Evolutionary conservation across 2,329 filamentous ascomycete species (phyloP).

Genomic region (Paecilomyces dactylethromorphus): DNA sequence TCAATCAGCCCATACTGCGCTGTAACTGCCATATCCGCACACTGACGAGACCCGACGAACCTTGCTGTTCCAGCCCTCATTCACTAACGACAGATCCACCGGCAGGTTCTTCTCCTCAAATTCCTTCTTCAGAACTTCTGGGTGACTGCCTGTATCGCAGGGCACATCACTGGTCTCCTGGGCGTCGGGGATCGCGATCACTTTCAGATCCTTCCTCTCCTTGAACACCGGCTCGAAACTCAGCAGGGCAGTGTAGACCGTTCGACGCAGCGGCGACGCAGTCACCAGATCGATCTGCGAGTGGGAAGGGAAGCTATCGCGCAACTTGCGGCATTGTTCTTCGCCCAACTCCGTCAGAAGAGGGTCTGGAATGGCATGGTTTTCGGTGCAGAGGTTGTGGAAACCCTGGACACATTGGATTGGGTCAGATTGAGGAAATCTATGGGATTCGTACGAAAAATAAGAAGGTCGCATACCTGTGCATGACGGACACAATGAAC

Average conservation of each 20-base stretch:
- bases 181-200: slow-evolving; percentile 65
- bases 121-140: slow-evolving; percentile 50
- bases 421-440: background rate
- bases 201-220: slow-evolving; percentile 37
- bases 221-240: slow-evolving; percentile 57
- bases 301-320: slow-evolving; percentile 58
- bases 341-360: slow-evolving; percentile 69
- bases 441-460: background rate
- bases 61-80: slow-evolving; percentile 68
- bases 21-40: background rate
- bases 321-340: slow-evolving; percentile 63
- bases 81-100: slow-evolving; percentile 59
- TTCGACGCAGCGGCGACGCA: slow-evolving; percentile 73
- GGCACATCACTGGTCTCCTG: slow-evolving; percentile 72
- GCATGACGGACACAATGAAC: slow-evolving; percentile 42
- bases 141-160: slow-evolving; percentile 66
- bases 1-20: background rate
- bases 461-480: slow-evolving; percentile 26
- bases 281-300: slow-evolving; percentile 62
- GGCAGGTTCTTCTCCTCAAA: slow-evolving; percentile 48
- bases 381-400: slow-evolving; percentile 68
- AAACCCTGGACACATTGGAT: slow-evolving; percentile 52
- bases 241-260: slow-evolving; percentile 68
- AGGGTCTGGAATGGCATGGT: slow-evolving; percentile 71
- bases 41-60: slow-evolving; percentile 9